Conservation (phyloP, 2,329 filamentous ascomycete species). For the Xylariales sp. region DNA sequence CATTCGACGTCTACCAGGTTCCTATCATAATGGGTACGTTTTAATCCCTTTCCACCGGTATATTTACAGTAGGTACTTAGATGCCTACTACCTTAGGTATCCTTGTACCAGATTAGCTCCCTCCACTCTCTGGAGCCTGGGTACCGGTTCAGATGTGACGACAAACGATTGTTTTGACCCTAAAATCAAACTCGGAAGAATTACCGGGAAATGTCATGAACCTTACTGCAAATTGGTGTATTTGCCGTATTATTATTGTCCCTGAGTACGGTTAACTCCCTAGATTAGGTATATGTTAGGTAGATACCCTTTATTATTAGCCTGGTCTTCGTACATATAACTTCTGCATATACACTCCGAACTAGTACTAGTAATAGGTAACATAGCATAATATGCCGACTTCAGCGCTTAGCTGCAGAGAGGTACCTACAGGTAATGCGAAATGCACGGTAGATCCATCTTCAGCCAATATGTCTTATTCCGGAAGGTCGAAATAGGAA, state of each 20-base stretch:
- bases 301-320: neutral
- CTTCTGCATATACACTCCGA: no score
- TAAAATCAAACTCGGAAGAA: neutral
- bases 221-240: neutral
- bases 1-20: no score
- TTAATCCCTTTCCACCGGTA: no score
- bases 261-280: no score
- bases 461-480: conserved; percentile 20
- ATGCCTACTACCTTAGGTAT: no score
- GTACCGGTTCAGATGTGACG: neutral
- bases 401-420: conserved; percentile 16
- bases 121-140: no score
- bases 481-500: conserved; percentile 24
- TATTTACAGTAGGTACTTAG: no score
- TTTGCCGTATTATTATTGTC: neutral
- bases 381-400: neutral
- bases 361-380: no score
- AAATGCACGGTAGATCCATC: conserved; percentile 33
- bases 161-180: neutral
- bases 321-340: conserved; percentile 3
- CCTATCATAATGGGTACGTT: no score
- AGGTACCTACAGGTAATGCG: neutral
- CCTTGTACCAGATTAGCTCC: no score
- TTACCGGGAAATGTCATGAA: neutral
- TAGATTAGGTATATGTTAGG: no score